phyloP scores from a whole-genome alignment of 805 yeast genomes.

The Isabelozyma pseudorhagii region DNA sequence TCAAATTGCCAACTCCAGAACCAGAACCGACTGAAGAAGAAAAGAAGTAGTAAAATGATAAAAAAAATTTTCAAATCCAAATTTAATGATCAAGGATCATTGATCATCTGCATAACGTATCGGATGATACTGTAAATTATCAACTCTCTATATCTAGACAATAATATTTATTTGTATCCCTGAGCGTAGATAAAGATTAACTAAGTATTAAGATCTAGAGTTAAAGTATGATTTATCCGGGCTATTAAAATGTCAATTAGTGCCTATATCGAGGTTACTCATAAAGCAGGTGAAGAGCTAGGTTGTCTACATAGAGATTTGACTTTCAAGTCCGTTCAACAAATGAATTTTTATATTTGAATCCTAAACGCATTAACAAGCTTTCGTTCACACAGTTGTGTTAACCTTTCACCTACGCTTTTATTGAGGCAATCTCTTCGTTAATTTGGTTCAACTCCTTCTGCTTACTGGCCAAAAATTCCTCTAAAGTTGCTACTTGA shows the following conservation, averaged over 20 bases:
- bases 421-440: conserved; percentile 33
- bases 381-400: no score
- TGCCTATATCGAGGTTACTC: no score
- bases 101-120: neutral
- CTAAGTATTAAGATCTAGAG: no score
- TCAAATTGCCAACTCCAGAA: conserved; percentile 79
- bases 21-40: conserved; percentile 56
- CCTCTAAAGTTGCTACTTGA: conserved; percentile 73
- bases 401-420: neutral
- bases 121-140: neutral
- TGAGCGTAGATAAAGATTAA: neutral
- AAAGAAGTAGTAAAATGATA: conserved; percentile 25
- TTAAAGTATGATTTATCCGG: no score
- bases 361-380: no score
- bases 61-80: neutral
- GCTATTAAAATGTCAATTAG: no score
- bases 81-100: neutral
- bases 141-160: neutral
- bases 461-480: conserved; percentile 60
- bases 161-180: neutral
- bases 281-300: no score
- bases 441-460: conserved; percentile 53
- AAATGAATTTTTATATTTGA: no score
- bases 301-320: no score
- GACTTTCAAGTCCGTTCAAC: no score